Percentiles rank a stretch among this genome's conserved stretches.
phyloP scores from a whole-genome alignment of 306 rosid genomes.

The Cucumis hystrix region DNA sequence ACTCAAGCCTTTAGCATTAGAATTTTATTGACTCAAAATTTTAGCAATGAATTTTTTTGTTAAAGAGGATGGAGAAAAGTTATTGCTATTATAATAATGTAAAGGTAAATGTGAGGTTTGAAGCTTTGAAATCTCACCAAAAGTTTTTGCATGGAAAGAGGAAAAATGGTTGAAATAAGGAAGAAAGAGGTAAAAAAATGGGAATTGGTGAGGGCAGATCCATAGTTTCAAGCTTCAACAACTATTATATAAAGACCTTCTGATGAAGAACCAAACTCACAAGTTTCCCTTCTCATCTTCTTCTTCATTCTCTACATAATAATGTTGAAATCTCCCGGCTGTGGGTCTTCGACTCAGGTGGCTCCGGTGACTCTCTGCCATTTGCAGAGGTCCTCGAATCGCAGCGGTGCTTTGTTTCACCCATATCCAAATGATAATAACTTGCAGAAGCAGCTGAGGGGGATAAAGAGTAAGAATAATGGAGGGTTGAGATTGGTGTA shows the following conservation, averaged over 20 bases:
- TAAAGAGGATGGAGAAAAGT: no score
- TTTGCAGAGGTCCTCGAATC: neutral
- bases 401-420: neutral
- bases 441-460: no score
- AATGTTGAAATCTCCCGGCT: neutral
- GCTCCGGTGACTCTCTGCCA: neutral
- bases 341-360: neutral
- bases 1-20: no score
- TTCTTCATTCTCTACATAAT: neutral
- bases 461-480: neutral
- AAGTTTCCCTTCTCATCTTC: neutral
- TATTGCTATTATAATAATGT: no score
- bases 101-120: no score
- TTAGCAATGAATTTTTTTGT: no score
- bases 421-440: neutral
- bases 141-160: no score
- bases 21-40: no score
- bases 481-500: neutral
- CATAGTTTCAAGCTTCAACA: neutral
- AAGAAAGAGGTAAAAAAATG: neutral
- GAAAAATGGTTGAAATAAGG: neutral
- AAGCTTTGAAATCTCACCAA: no score
- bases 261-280: neutral
- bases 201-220: neutral
- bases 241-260: neutral